Percentiles rank a stretch among this genome's conserved stretches.
These are phyloP conservation scores for Leptographium wingfieldii DNA, from an alignment of 2,329 filamentous ascomycete genomes.

Conservation along the genomic window DNA sequence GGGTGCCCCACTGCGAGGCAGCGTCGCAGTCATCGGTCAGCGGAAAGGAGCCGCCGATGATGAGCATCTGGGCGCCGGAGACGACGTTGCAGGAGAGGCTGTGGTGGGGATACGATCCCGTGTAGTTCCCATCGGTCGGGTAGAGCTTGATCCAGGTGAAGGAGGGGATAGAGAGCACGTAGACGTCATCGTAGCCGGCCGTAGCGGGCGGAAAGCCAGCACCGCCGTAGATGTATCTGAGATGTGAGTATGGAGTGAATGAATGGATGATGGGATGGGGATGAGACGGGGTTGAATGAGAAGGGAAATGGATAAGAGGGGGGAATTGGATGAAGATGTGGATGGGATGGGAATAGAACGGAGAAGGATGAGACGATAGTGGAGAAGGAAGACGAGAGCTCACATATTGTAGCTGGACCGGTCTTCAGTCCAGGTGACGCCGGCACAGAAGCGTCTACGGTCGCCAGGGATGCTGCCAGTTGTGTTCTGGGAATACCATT, in stretches of 20 bases:
- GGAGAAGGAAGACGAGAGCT: constrained; percentile 15
- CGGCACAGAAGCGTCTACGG: constrained; percentile 48
- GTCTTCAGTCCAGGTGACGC: constrained; percentile 45
- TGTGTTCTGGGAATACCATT: constrained; percentile 48
- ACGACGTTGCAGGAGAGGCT: constrained; percentile 46
- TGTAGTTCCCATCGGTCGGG: constrained; percentile 25
- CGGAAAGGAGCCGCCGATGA: constrained; percentile 49
- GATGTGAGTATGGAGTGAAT: neutral
- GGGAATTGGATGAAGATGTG: no score
- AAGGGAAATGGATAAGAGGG: neutral
- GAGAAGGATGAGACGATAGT: neutral
- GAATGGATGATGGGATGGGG: neutral
- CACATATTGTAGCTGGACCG: constrained; percentile 53
- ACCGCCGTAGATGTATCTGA: constrained; percentile 50
- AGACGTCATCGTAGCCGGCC: constrained; percentile 47
- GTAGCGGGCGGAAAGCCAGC: constrained; percentile 31
- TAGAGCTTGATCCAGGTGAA: constrained; percentile 51
- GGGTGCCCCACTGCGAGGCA: constrained; percentile 38
- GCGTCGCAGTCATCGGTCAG: constrained; percentile 36
- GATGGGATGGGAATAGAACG: no score
- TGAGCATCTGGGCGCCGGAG: constrained; percentile 44
- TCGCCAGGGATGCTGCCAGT: constrained; percentile 37
- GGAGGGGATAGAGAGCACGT: constrained; percentile 47
- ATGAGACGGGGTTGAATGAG: neutral
- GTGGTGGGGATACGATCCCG: constrained; percentile 34